A percentile compares a stretch with the other conserved stretches of the same genome.
These are phyloP conservation scores for Colletotrichum falcatum DNA, from an alignment of 2,329 filamentous ascomycete species.

Conservation along the genomic window DNA sequence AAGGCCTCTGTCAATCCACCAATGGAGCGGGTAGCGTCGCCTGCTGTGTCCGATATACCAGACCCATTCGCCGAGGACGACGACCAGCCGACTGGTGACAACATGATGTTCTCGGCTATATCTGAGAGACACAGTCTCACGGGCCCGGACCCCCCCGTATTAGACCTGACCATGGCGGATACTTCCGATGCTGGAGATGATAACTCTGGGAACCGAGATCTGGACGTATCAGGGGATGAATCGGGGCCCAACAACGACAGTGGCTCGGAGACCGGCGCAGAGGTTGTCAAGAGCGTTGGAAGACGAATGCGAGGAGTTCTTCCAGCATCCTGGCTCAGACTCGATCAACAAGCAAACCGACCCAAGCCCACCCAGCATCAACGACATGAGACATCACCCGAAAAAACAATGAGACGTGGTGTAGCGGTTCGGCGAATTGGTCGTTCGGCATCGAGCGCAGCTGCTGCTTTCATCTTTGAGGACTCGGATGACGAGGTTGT, in stretches of 20 bases:
- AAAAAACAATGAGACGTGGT: slow-evolving; percentile 58
- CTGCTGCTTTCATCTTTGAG: slow-evolving; percentile 51
- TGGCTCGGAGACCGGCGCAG: slow-evolving; percentile 55
- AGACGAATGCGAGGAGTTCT: slow-evolving; percentile 70
- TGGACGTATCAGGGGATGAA: slow-evolving; percentile 25
- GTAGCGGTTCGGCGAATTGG: slow-evolving; percentile 60
- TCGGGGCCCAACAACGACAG: slow-evolving; percentile 44
- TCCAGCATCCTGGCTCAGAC: slow-evolving; percentile 74
- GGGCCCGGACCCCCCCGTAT: neutral
- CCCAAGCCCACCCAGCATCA: slow-evolving; percentile 48
- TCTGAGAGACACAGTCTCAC: neutral
- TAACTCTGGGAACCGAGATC: slow-evolving; percentile 3
- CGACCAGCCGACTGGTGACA: neutral
- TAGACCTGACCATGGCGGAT: slow-evolving; percentile 40
- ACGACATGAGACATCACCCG: slow-evolving; percentile 50
- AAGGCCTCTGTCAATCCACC: neutral
- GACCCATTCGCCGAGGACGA: neutral
- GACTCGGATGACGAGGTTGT: slow-evolving; percentile 59
- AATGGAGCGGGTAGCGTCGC: neutral
- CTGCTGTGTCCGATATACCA: neutral
- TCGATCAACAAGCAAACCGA: slow-evolving; percentile 60
- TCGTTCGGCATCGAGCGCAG: slow-evolving; percentile 42
- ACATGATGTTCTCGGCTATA: neutral
- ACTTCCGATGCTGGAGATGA: slow-evolving; percentile 37
- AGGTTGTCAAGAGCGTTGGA: slow-evolving; percentile 53